Percentiles rank a stretch among this genome's conserved stretches.
phyloP scores from a whole-genome alignment of 2,329 filamentous ascomycete genomes.

The Didymella pomorum region DNA sequence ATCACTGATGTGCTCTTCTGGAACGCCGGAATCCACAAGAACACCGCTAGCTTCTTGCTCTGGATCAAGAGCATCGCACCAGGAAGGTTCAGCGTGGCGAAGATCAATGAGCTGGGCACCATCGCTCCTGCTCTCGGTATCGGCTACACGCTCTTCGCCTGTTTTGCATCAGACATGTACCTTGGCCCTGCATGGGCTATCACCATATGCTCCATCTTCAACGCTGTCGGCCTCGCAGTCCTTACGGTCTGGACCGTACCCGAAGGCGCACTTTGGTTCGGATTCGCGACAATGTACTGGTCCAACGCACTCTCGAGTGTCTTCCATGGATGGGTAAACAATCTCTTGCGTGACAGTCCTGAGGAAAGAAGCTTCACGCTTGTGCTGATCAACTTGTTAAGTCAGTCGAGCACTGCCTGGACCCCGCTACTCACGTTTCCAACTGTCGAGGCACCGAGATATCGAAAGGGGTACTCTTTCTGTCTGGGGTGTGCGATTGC shows the following conservation, averaged over 20 bases:
- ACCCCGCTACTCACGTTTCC: not conserved
- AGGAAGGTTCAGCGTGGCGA: not conserved
- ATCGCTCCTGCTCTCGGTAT: not conserved
- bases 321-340: not conserved
- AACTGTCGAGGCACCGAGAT: not conserved
- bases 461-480: not conserved
- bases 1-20: not conserved
- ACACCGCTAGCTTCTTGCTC: not conserved
- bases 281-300: not conserved
- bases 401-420: not conserved
- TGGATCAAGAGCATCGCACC: not conserved
- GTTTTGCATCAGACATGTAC: not conserved
- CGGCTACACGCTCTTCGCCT: not conserved
- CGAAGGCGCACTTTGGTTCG: not conserved
- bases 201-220: not conserved
- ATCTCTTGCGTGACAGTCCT: not conserved
- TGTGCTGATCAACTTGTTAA: not conserved
- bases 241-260: not conserved
- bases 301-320: not conserved
- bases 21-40: not conserved
- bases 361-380: not conserved
- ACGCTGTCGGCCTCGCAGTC: not conserved
- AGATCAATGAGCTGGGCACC: not conserved
- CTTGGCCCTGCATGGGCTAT: not conserved
- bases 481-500: not conserved